Base-by-base conservation (phyloP, 371 early-diverging fungal genomes). In the Mortierella sp. region DNA sequence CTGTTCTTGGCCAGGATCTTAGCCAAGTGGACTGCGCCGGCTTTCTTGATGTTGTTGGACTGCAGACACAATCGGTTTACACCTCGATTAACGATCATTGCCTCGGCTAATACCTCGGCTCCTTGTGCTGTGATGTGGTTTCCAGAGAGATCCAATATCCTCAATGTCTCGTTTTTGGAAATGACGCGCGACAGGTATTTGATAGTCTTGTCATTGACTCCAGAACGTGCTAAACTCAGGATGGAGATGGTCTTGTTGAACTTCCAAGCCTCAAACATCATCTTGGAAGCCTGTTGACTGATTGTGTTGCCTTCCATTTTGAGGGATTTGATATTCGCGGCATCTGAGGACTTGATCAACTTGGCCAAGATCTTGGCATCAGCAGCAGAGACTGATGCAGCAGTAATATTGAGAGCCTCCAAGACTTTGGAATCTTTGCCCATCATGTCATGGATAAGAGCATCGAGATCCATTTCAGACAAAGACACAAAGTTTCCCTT, bases 191-290 rank as follows among this genome's bases (percentile, higher is more conserved):
- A 66, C 45, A 83, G 53, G 31, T 71, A 76, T 64, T 83, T 83
- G 69, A 74, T 62, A 12, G 80, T 75, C 72, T 80, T 80, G 65
- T 80, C 80, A 53, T 80, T 64, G 34, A 74, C 75, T 2, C 80
- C 80, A 5, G 75, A 80, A 40, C 80, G 64, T 2, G 80, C 74
- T 32, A 80, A 53, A 26, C 75, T 74, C 12, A 80, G 56, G 1
- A 72, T 71, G 0, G 75, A 64, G 58, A 80, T 80, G n/a, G 80
- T 74, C 59, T 68, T 66, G 66, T 80, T 80, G 56, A 74, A 80
- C 65, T 80, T 80, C 80, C 80, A 80, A n/a, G 71, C 80, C 31
- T 80, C 80, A 61, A 80, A 80, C 61, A 80, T 70, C 61, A 75
- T 7, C 54, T 80, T 80, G 42, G 69, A 60, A 13, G 80, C 80